Base-by-base conservation (phyloP, 148 eudicot species). In the Salicornia ramosissima region DNA sequence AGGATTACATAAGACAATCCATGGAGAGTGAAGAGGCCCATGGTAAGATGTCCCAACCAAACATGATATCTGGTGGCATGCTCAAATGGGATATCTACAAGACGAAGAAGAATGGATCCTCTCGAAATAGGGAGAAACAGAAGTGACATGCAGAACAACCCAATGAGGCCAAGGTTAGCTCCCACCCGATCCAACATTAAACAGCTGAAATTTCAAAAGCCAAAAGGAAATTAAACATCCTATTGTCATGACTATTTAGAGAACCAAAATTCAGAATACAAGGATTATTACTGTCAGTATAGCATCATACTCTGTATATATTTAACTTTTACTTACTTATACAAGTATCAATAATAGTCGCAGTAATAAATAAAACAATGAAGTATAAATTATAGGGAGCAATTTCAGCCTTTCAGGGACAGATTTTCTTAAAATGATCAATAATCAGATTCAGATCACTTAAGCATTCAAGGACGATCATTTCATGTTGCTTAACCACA, bases 41-140 rank as follows among this genome's bases (percentile, higher is more conserved):
- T 84, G 25, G 97, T 89, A 33, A 89, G 85, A 79, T 92, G 96
- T 67, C 96, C 97, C 81, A 92, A 79, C 97, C 97, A 89, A 28
- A 92, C 88, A 72, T 92, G 97, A 75, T 92, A 92, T 69, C 86
- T 77, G 21, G 86, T 80, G 30, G 91, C 96, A 70, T 89, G 93
- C 82, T 92, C 97, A 78, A 87, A 89, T 22, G 96, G 96, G 60
- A 92, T 87, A 66, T 87, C 80, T 69, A 89, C 69, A 55, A 87
- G 81, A 11, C 87, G 91, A 29, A 89, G 87, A 54, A 92, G 86
- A 67, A 87, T 58, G 0, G 97, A 92, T 40, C 97, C 97, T 55
- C 96, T 83, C 51, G 97, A 78, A 66, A 92, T 74, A 1, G 97
- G 96, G 51, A 92, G 78, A 81, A 92, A 92, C 83, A 92, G 63